Percentiles rank a stretch among this genome's conserved stretches.
Conservation (phyloP, 768 basidiomycete species). For the Lanmaoa rubissima region DNA sequence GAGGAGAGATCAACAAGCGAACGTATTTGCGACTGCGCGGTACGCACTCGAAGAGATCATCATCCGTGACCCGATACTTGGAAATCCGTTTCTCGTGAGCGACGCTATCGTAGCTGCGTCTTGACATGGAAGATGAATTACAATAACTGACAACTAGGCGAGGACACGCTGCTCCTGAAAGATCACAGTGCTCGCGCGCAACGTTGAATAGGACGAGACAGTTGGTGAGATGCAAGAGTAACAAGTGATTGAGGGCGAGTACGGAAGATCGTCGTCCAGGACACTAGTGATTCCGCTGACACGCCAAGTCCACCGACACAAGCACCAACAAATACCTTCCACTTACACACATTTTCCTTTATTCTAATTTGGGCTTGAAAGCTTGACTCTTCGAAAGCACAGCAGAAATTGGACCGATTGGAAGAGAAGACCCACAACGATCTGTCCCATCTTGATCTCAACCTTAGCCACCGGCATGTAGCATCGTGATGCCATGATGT, state of each 20-base stretch:
- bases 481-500: neutral
- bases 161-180: conserved; percentile 2
- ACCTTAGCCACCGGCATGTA: neutral
- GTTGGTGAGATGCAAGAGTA: neutral
- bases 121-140: conserved; percentile 48
- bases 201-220: neutral
- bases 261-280: conserved; percentile 37
- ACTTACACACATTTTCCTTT: too few species aligned
- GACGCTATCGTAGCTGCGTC: conserved; percentile 70
- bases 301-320: conserved; percentile 2
- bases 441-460: neutral
- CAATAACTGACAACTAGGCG: conserved; percentile 2
- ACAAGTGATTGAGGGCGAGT: conserved; percentile 9
- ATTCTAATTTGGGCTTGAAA: neutral
- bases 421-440: neutral
- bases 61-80: conserved; percentile 76
- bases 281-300: neutral
- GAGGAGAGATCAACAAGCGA: conserved; percentile 13
- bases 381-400: neutral
- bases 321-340: conserved; percentile 25
- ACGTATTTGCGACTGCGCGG: neutral
- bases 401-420: neutral
- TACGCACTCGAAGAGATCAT: conserved; percentile 82
- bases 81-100: conserved; percentile 72
- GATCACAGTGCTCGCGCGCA: conserved; percentile 1